Conservation (phyloP, 257 asterid species). For the Ophiorrhiza pumila region DNA sequence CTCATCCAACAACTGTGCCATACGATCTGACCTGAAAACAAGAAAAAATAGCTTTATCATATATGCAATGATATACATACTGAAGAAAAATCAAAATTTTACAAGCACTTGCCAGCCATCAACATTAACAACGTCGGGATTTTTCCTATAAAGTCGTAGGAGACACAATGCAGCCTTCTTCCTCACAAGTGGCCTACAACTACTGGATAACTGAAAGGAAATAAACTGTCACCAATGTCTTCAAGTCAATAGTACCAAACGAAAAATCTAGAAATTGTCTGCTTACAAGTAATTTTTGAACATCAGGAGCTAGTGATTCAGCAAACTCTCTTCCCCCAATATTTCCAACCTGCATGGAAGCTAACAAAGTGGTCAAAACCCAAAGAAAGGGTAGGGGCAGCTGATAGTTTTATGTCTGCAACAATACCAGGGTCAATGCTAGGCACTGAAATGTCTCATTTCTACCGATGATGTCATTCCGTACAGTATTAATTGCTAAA, state of each 20-base stretch:
- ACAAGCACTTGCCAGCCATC: conserved; percentile 79
- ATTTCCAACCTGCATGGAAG: conserved; percentile 77
- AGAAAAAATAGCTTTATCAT: conserved; percentile 13
- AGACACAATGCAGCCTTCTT: conserved; percentile 98
- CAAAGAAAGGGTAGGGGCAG: no score
- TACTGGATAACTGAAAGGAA: conserved; percentile 76
- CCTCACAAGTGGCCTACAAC: conserved; percentile 97
- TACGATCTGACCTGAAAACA: conserved; percentile 86
- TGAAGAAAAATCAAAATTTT: background rate
- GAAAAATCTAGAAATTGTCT: conserved; percentile 25
- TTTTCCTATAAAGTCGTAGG: conserved; percentile 88
- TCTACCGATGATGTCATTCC: conserved; percentile 97
- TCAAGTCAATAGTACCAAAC: conserved; percentile 17
- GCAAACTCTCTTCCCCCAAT: conserved; percentile 99
- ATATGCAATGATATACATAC: conserved; percentile 3
- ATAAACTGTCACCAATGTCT: conserved; percentile 25
- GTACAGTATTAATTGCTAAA: conserved; percentile 92
- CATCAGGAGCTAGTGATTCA: conserved; percentile 99
- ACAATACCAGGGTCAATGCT: conserved; percentile 90
- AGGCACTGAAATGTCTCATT: conserved; percentile 99
- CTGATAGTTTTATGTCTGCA: no score
- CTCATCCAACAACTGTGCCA: conserved; percentile 96
- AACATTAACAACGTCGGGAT: conserved; percentile 94
- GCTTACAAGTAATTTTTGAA: conserved; percentile 96
- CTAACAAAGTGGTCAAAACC: conserved; percentile 23